phyloP scores from a whole-genome alignment of 345 rosid species.

The Rhodamnia rubescens region DNA sequence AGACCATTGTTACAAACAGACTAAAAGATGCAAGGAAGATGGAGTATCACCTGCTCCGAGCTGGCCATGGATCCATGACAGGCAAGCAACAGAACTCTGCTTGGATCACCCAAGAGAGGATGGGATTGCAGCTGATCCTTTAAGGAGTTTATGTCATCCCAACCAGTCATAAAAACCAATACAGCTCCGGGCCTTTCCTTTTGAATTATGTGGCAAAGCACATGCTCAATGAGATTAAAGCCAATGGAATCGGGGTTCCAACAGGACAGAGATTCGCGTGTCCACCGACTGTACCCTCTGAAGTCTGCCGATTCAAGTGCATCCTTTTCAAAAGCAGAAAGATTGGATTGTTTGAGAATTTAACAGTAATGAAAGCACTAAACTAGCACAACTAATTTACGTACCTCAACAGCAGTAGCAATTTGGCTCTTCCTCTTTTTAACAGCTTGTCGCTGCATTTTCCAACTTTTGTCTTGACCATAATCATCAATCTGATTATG shows the following conservation, averaged over 20 bases:
- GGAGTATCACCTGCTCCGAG: conserved; percentile 68
- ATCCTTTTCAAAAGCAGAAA: conserved; percentile 40
- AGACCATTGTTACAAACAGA: not conserved
- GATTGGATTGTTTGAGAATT: not conserved
- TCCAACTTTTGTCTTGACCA: conserved; percentile 94
- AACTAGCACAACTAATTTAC: not conserved
- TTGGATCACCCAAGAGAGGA: conserved; percentile 75
- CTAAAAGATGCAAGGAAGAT: not conserved
- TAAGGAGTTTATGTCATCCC: conserved; percentile 95
- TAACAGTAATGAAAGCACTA: not conserved
- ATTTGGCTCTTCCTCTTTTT: conserved; percentile 75
- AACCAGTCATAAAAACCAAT: conserved; percentile 97
- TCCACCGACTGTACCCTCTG: conserved; percentile 42
- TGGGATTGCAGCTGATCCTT: conserved; percentile 89
- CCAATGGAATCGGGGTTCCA: conserved; percentile 99
- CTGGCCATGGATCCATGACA: conserved; percentile 99
- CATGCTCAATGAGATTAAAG: conserved; percentile 86
- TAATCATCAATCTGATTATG: conserved; percentile 97
- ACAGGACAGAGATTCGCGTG: conserved; percentile 67
- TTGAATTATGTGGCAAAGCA: conserved; percentile 70
- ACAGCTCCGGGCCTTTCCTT: conserved; percentile 92
- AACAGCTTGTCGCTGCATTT: conserved; percentile 88
- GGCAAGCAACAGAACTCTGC: conserved; percentile 77
- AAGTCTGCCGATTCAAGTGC: conserved; percentile 66
- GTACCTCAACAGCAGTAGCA: conserved; percentile 88